phyloP scores from a whole-genome alignment of 2,329 filamentous ascomycete genomes.

The Aspergillus thermomutatus region DNA sequence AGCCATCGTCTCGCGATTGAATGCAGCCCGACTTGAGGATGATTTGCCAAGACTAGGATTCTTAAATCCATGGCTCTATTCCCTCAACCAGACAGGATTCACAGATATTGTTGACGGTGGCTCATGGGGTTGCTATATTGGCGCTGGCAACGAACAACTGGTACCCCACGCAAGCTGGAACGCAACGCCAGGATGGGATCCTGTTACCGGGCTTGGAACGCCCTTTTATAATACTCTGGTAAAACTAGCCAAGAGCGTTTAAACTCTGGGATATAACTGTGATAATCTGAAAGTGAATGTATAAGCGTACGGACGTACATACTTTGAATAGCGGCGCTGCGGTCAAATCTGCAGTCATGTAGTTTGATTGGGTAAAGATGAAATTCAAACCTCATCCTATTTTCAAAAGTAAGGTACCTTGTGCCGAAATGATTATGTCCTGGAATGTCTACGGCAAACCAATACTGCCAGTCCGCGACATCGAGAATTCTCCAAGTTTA shows the following conservation, averaged over 20 bases:
- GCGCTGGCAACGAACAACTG: slow-evolving; percentile 31
- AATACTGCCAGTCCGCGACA: too few species aligned
- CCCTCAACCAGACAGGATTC: slow-evolving; percentile 40
- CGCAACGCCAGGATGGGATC: slow-evolving; percentile 50
- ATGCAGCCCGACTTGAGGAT: slow-evolving; percentile 58
- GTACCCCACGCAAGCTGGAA: slow-evolving; percentile 51
- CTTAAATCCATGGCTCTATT: slow-evolving; percentile 61
- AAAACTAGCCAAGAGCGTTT: slow-evolving; percentile 9
- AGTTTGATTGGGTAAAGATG: too few species aligned
- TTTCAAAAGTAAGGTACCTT: too few species aligned
- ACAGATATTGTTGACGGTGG: slow-evolving; percentile 50
- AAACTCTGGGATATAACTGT: too few species aligned
- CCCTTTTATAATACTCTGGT: slow-evolving; percentile 16
- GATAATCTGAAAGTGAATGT: too few species aligned
- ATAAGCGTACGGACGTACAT: too few species aligned
- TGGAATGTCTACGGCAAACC: too few species aligned
- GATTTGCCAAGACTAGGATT: slow-evolving; percentile 56
- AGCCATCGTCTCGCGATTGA: slow-evolving; percentile 61
- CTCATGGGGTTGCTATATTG: slow-evolving; percentile 45
- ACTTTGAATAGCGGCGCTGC: too few species aligned
- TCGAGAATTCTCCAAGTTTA: too few species aligned
- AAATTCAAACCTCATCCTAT: too few species aligned
- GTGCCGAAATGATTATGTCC: too few species aligned
- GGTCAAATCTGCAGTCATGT: too few species aligned
- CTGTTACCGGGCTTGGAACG: slow-evolving; percentile 43